Evolutionary conservation across 108 stramenopile genomes (phyloP).

Genomic region (Skeletonema potamos): DNA sequence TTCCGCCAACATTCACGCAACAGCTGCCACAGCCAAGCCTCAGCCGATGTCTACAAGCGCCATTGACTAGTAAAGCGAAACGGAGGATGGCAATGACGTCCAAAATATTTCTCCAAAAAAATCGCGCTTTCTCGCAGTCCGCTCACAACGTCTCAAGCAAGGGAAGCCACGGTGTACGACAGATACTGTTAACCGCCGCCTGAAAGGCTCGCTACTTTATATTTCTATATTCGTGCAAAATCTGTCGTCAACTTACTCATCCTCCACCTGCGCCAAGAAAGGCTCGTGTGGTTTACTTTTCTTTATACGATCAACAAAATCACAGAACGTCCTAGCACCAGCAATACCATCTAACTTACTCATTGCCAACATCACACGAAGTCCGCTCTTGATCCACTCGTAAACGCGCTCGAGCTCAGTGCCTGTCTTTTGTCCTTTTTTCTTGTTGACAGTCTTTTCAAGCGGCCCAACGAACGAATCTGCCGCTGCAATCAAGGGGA

Average conservation of each 20-base stretch:
- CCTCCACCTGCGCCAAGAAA: slow-evolving; percentile 48
- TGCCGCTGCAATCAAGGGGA: slow-evolving; percentile 57
- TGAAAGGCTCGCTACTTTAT: background rate
- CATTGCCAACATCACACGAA: slow-evolving; percentile 73
- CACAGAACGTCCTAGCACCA: slow-evolving; percentile 69
- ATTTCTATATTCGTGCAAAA: background rate
- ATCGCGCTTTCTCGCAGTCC: too few relatives aligned
- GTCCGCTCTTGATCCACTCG: slow-evolving; percentile 85
- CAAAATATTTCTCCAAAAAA: too few relatives aligned
- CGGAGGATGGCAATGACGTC: too few relatives aligned
- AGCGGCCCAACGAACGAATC: slow-evolving; percentile 76
- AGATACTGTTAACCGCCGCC: too few relatives aligned
- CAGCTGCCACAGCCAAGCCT: too few relatives aligned
- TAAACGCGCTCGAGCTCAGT: slow-evolving; percentile 79
- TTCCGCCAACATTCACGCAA: too few relatives aligned
- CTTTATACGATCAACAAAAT: slow-evolving; percentile 62
- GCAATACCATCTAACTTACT: slow-evolving; percentile 66
- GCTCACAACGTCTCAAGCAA: too few relatives aligned
- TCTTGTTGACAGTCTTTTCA: slow-evolving; percentile 86
- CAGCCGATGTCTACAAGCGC: too few relatives aligned
- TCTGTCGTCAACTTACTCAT: slow-evolving; percentile 10
- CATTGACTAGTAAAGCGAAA: too few relatives aligned
- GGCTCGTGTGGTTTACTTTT: slow-evolving; percentile 48
- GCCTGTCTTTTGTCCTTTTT: slow-evolving; percentile 76
- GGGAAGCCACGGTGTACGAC: too few relatives aligned